phyloP scores from a whole-genome alignment of 305 asterid genomes.

The Fraxinus floribunda region DNA sequence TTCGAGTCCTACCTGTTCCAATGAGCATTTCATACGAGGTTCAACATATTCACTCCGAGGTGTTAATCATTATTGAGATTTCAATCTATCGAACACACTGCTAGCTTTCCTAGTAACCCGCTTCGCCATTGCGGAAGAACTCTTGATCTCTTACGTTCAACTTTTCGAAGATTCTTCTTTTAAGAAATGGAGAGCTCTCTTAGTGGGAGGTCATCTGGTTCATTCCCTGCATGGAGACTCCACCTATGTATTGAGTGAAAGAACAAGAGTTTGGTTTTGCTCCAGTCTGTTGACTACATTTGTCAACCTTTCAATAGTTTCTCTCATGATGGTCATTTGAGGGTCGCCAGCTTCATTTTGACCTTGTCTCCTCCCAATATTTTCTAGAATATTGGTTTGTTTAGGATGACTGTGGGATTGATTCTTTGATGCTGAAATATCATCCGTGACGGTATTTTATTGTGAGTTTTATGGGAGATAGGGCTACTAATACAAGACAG shows the following conservation, averaged over 20 bases:
- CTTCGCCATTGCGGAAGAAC: too few species aligned
- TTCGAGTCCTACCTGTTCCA: background rate
- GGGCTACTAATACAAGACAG: background rate
- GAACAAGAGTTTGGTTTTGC: background rate
- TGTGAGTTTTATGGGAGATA: background rate
- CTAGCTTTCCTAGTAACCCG: background rate
- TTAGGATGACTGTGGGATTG: background rate
- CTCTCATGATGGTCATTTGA: background rate
- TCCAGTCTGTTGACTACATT: background rate
- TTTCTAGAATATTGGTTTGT: background rate
- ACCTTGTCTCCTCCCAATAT: background rate
- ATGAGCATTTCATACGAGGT: background rate
- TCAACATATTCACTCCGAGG: background rate
- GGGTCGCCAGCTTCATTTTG: background rate
- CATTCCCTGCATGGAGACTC: background rate
- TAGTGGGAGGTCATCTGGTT: background rate
- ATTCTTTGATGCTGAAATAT: background rate
- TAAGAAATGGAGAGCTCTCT: background rate
- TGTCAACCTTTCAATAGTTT: background rate
- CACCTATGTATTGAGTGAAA: background rate
- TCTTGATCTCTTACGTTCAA: background rate
- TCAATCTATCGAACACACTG: background rate
- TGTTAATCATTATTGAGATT: background rate
- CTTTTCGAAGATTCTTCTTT: background rate
- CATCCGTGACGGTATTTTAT: background rate